phyloP scores from a whole-genome alignment of 106 monocot genomes.

The Triglochin maritima region DNA sequence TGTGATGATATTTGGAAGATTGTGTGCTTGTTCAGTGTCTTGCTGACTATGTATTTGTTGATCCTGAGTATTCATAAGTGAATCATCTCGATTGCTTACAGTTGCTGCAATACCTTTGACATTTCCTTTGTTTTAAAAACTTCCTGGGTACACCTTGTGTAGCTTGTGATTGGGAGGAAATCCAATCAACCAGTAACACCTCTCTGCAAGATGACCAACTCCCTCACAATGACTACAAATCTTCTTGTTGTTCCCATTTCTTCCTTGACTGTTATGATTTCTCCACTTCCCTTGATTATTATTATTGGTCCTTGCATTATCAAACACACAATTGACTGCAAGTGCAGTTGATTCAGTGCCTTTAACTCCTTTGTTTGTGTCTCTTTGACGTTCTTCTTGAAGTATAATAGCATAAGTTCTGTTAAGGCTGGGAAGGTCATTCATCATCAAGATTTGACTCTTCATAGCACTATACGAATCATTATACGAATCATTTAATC shows the following conservation, averaged over 20 bases:
- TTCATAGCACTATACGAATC: background rate
- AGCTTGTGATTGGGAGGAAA: background rate
- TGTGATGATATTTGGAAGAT: too few species aligned
- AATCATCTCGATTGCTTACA: too few species aligned
- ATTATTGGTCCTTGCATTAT: too few species aligned
- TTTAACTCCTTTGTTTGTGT: background rate
- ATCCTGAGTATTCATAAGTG: background rate
- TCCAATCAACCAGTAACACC: background rate
- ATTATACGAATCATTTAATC: background rate
- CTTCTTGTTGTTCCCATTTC: background rate
- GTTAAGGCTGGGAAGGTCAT: background rate
- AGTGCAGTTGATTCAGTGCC: too few species aligned
- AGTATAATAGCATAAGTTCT: background rate
- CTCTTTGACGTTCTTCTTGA: background rate
- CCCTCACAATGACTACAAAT: background rate
- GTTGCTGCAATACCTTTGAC: too few species aligned
- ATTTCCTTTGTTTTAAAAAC: background rate
- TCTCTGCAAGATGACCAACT: background rate
- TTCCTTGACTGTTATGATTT: background rate
- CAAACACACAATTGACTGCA: too few species aligned
- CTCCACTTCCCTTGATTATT: too few species aligned
- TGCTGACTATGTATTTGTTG: background rate
- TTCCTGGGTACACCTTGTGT: background rate
- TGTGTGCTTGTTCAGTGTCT: too few species aligned
- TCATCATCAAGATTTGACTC: background rate